Conservation (phyloP, 2,329 filamentous ascomycete species). For the Aspergillus novoparasiticus region DNA sequence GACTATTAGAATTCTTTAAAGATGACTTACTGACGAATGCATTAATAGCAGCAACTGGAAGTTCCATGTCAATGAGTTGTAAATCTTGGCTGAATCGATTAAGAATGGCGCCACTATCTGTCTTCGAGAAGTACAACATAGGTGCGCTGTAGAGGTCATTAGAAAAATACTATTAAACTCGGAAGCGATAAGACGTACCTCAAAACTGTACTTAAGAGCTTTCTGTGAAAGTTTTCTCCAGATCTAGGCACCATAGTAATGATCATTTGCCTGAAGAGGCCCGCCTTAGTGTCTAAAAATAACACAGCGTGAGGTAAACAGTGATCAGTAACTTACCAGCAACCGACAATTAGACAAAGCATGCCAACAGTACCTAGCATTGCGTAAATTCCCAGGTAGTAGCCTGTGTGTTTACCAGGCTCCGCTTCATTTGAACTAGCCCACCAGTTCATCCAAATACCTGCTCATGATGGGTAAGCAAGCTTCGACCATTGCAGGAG, state of each 20-base stretch:
- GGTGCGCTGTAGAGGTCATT: constrained; percentile 32
- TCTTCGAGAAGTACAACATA: constrained; percentile 47
- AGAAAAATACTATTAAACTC: constrained; percentile 27
- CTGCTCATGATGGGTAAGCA: constrained; percentile 17
- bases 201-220: constrained; percentile 53
- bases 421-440: constrained; percentile 38
- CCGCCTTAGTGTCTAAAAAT: neutral
- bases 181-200: constrained; percentile 28
- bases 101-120: constrained; percentile 44
- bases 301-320: constrained; percentile 1
- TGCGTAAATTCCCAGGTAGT: constrained; percentile 44
- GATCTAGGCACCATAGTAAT: constrained; percentile 58
- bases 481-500: neutral
- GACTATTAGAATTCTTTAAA: neutral
- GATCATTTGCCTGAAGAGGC: constrained; percentile 47
- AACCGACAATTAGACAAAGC: constrained; percentile 38
- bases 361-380: constrained; percentile 43
- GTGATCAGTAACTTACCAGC: constrained; percentile 31
- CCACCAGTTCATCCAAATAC: constrained; percentile 49
- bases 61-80: constrained; percentile 47
- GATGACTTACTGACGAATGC: constrained; percentile 37
- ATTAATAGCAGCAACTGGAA: constrained; percentile 45
- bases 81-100: constrained; percentile 51
- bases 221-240: constrained; percentile 53
- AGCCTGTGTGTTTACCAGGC: constrained; percentile 36